A percentile compares a stretch with the other conserved stretches of the same genome.
Evolutionary conservation across 2,329 filamentous ascomycete species (phyloP).

Genomic region (Phyllosticta ampelicida): DNA sequence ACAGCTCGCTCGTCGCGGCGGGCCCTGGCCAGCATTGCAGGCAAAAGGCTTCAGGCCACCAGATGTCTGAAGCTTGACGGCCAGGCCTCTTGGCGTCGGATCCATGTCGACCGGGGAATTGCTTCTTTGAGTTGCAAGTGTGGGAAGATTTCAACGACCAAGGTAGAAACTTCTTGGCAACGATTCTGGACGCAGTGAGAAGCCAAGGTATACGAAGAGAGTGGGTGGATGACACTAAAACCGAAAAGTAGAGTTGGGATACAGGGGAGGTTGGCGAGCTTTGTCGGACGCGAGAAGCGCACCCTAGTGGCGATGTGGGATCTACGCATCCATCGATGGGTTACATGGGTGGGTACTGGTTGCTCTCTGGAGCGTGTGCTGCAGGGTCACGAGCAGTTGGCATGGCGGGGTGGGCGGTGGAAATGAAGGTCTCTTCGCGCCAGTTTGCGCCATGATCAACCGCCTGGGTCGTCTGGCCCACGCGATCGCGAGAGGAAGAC

Average conservation of each 20-base stretch:
- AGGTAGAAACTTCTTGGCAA: background rate
- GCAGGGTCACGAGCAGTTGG: background rate
- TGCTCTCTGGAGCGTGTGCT: too few relatives aligned
- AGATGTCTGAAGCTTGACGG: background rate
- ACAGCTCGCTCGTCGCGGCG: background rate
- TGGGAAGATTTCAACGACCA: background rate
- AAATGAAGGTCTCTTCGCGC: background rate
- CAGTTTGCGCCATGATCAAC: background rate
- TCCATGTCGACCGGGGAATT: background rate
- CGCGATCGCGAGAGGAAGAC: background rate
- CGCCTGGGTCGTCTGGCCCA: background rate
- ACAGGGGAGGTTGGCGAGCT: background rate
- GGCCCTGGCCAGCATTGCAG: background rate
- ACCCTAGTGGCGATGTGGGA: background rate
- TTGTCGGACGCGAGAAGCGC: background rate
- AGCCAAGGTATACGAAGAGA: background rate
- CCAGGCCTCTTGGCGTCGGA: background rate
- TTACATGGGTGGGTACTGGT: background rate
- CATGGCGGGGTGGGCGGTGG: background rate
- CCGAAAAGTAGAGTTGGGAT: background rate
- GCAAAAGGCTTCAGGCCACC: background rate
- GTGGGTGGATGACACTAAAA: background rate
- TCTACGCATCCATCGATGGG: background rate
- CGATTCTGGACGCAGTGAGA: background rate
- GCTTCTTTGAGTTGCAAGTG: background rate